Evolutionary conservation across 2,329 filamentous ascomycete species (phyloP).

Genomic region (Trichoderma koningiopsis): DNA sequence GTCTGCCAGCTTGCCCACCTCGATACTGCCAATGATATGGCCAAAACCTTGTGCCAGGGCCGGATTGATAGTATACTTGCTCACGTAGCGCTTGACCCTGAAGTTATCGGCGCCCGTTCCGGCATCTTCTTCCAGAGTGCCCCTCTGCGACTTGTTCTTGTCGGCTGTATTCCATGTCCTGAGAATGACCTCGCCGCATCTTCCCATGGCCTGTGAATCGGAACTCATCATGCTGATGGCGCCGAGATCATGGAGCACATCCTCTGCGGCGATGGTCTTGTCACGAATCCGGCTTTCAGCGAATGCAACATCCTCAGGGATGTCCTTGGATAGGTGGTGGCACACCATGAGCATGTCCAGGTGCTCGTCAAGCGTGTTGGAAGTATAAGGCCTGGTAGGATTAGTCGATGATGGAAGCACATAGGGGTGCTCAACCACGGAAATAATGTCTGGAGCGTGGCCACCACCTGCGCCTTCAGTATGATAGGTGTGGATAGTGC

Average conservation of each 20-base stretch:
- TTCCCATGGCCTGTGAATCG: constrained; percentile 95
- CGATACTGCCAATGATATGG: constrained; percentile 82
- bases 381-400: constrained; percentile 85
- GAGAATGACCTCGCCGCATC: constrained; percentile 89
- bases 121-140: constrained; percentile 73
- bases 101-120: constrained; percentile 84
- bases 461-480: constrained; percentile 94
- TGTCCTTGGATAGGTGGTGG: constrained; percentile 89
- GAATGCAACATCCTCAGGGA: constrained; percentile 93
- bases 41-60: constrained; percentile 88
- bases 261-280: constrained; percentile 95
- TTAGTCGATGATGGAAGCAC: constrained; percentile 91
- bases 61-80: constrained; percentile 96
- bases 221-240: constrained; percentile 98
- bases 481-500: constrained; percentile 95
- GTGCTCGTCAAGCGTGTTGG: constrained; percentile 93
- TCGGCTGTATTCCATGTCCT: constrained; percentile 97
- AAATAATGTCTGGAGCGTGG: constrained; percentile 95
- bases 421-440: constrained; percentile 83
- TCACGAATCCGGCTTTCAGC: constrained; percentile 92
- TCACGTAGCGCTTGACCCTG: constrained; percentile 87
- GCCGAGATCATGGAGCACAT: constrained; percentile 90
- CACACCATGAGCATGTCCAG: constrained; percentile 99
- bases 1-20: constrained; percentile 88
- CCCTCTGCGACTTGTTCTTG: constrained; percentile 91